Base-by-base conservation (phyloP, 257 asterid species). In the Linderniella brevidens region DNA sequence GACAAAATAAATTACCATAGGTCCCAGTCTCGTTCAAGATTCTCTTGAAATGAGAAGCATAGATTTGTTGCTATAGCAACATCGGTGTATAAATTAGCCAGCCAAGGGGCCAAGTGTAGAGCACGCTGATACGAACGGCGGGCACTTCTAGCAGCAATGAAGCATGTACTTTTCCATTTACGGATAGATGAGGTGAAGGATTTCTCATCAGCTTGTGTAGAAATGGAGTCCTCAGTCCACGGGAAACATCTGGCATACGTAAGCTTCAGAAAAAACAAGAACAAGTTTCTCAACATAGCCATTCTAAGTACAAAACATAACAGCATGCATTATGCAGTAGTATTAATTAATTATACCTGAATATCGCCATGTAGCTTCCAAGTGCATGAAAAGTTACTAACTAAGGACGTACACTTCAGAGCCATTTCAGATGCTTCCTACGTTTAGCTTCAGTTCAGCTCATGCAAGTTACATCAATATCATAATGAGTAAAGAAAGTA, bases 321-420 rank as follows among this genome's bases (percentile, higher is more conserved):
- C 46, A 41, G 13, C 15, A 9, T 39, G 13, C 1, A 39, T 10
- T 39, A 39, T 10, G 13, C 13, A 39, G 43, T 39, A 2, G 13
- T 11, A 39, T 39, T 53, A 49, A 18, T 32, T 38, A 35, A 35
- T 48, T 44, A 47, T 69, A 90, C 98, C 96, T 84, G 86, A 66
- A 90, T 85, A 60, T 90, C 98, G 51, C 98, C 98, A 51, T 68
- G 92, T 58, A 90, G 76, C 81, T 90, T 90, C 98, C 98, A 90
- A 44, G 72, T 58, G 56, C 92, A 80, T 43, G 98, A 76, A 37
- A 76, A 60, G 64, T 75, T 81, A 47, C 81, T 74, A 51, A 76
- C 77, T 53, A 85, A 68, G 29, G 73, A 61, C 52, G 86, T 69
- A 59, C 86, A 64, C 32, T 49, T 58, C 47, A 58, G 32, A 19